These are phyloP conservation scores for Fusarium verticillioides DNA, from an alignment of 2,329 filamentous ascomycete species.

Conservation along the genomic window DNA sequence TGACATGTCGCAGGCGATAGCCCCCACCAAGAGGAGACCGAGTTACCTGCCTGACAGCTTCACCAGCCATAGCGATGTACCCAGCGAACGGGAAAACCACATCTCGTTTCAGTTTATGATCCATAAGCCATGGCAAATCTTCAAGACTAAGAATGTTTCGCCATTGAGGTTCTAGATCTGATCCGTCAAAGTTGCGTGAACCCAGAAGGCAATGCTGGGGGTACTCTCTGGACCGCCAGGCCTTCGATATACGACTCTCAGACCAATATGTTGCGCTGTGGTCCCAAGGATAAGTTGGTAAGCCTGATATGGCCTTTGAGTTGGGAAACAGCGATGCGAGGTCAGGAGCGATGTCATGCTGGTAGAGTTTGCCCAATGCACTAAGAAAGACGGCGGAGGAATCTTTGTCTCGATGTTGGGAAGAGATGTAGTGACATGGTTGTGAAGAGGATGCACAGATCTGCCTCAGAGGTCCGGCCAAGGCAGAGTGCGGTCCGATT, in stretches of 20 bases:
- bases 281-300: conserved; percentile 54
- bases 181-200: conserved; percentile 28
- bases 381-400: not conserved
- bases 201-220: conserved; percentile 56
- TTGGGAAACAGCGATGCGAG: conserved; percentile 38
- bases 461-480: conserved; percentile 35
- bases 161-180: conserved; percentile 42
- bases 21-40: not conserved
- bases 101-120: conserved; percentile 49
- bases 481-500: conserved; percentile 42
- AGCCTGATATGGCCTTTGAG: conserved; percentile 25
- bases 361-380: conserved; percentile 4
- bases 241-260: conserved; percentile 46
- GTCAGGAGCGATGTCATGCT: not conserved
- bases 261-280: conserved; percentile 51
- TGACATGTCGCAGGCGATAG: conserved; percentile 9
- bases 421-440: not conserved
- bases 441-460: not conserved
- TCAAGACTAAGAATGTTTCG: conserved; percentile 39
- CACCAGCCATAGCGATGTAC: conserved; percentile 56
- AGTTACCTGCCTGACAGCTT: conserved; percentile 45
- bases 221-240: conserved; percentile 45
- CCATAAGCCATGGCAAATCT: conserved; percentile 51
- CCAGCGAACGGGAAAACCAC: conserved; percentile 39
- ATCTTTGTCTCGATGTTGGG: not conserved